Base-by-base conservation (phyloP, 73 alveolate species). In the Paramecium caudatum region DNA sequence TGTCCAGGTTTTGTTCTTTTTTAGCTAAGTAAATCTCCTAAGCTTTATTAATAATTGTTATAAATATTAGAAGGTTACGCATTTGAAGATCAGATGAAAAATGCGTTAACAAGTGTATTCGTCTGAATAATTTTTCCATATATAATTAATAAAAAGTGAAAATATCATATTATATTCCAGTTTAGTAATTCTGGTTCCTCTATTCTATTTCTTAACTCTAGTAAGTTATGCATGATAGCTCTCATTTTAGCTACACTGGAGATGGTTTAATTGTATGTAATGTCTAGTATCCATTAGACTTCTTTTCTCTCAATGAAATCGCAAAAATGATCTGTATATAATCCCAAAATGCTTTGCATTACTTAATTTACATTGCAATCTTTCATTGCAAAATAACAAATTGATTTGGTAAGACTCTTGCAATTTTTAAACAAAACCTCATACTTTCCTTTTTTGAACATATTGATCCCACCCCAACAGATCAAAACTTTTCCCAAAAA, bases 391-490 rank as follows among this genome's bases (percentile, higher is more conserved):
- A 68, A 68, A 68, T 16, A 68, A 33, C 32, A 68, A 3, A 68
- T 30, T 2, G 61, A 47, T 68, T 43, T 68, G n/a, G 48, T 37
- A 9, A 68, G 17, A 37, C 21, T 34, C 8, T 68, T 68, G 12
- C 84, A 68, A 37, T 68, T 68, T 68, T 68, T 68, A 68, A 68
- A 68, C n/a, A 68, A 9, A 13, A 68, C 84, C 10, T 68, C 84
- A 68, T 68, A 68, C 34, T 68, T 34, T n/a, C 84, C 50, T 68
- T 68, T 68, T 37, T 68, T 68, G 37, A 68, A 68, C 61, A 68
- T 34, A n/a, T 68, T 37, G 9, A 68, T n/a, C 5, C 84, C 61
- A 13, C 37, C 34, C 84, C 84, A 68, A 37, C 84, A 68, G 2
- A 68, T 16, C 3, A 68, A 13, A 12, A 68, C 27, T 8, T 32